Evolutionary conservation across 106 monocot species (phyloP).

Genomic region (Allium fistulosum): DNA sequence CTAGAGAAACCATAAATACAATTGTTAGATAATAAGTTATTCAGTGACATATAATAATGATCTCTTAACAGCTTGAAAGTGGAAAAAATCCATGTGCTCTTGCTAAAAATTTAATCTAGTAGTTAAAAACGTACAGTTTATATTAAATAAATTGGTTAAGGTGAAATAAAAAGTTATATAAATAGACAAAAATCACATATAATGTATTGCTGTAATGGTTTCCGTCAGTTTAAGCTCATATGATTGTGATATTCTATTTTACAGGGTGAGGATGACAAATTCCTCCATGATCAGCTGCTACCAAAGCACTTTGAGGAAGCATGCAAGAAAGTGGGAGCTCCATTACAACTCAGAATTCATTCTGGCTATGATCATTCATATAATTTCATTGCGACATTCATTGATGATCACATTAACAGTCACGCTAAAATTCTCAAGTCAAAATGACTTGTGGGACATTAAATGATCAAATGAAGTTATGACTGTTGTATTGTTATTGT

Average conservation of each 20-base stretch:
- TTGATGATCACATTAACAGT: conserved; percentile 74
- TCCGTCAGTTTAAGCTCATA: not conserved
- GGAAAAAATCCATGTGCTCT: too few species aligned
- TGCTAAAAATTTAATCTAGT: too few species aligned
- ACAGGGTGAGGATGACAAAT: conserved; percentile 87
- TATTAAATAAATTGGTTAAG: too few species aligned
- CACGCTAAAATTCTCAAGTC: conserved; percentile 69
- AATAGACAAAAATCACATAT: too few species aligned
- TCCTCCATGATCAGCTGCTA: conserved; percentile 72
- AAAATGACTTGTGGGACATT: not conserved
- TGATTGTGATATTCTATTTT: not conserved
- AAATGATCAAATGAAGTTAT: not conserved
- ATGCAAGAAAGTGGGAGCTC: conserved; percentile 44
- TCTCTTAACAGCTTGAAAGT: too few species aligned
- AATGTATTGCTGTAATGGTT: too few species aligned
- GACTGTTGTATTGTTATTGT: too few species aligned
- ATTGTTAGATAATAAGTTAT: too few species aligned
- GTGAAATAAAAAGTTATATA: too few species aligned
- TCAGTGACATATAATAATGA: too few species aligned
- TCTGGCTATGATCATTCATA: conserved; percentile 96
- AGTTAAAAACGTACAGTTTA: too few species aligned
- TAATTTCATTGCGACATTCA: conserved; percentile 80
- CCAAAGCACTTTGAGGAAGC: conserved; percentile 62
- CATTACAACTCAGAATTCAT: conserved; percentile 59
- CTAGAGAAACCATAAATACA: too few species aligned